Base-by-base conservation (phyloP, 179 eudicot species). In the Beta lomatogona region DNA sequence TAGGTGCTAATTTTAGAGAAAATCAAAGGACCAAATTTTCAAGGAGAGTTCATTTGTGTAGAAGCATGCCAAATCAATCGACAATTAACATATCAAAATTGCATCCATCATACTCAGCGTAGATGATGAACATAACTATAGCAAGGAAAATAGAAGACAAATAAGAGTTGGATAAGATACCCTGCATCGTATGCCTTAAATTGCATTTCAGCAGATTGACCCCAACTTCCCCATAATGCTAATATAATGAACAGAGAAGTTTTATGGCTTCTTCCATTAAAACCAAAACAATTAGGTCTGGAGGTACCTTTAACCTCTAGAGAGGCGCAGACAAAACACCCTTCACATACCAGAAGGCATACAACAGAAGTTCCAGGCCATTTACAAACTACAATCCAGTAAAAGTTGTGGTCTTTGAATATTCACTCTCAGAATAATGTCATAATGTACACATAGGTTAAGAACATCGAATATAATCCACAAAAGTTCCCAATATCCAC, bases 121-220 rank as follows among this genome's bases (percentile, higher is more conserved):
- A 66, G 71, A 66, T 4, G 3, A 66, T 4, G n/a, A 66, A 28
- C 22, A n/a, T 60, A n/a, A 60, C 52, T 48, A 19, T 60, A 8
- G 25, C 3, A n/a, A 60, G 64, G 64, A 19, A 6, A 19, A 16
- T n/a, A 18, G 19, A 60, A 60, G 59, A 60, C 64, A 60, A 7
- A 60, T n/a, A 60, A 5, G 64, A 60, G n/a, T n/a, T n/a, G 64
- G 64, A 60, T n/a, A 60, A 60, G 64, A 60, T 60, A n/a, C 64
- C 64, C 61, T n/a, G 64, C 64, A 60, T 60, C 1, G 64, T 5
- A 3, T 60, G 3, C 64, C 25, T 16, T 60, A 60, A 60, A 19
- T 60, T 60, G 2, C 10, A 60, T 60, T n/a, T 19, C 8, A 13
- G 71, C 7, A 4, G 16, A 66, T 28, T 36, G 48, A 66, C 46